Base-by-base conservation (phyloP, 1,139 yeast species). In the Candida tetrigidarum region DNA sequence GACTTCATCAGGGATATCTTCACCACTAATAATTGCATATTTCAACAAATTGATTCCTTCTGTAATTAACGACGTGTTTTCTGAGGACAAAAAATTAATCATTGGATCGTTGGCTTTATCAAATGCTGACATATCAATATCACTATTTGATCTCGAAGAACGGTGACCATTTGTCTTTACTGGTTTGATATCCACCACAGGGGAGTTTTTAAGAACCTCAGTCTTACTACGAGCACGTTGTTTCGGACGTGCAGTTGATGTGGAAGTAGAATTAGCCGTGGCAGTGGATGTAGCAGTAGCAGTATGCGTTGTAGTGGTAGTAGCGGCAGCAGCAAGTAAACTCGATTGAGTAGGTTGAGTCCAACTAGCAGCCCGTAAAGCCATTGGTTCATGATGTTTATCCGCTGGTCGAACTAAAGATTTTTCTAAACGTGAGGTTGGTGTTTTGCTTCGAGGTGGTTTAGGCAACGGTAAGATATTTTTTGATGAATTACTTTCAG, bases 31-130 rank as follows among this genome's bases (percentile, higher is more conserved):
- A 4, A 74, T 63, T 2, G 79, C 78, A 54, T 64, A 69, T 37
- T 64, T 68, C 34, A 74, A 60, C 19, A 72, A 55, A 42, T 60
- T 62, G 2, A 74, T 57, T 1, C 79, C 80, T 51, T 71, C 77
- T 2, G 47, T 53, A 4, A 66, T 54, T 32, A 62, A 49, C 9
- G 59, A 63, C 3, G 58, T 56, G 42, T 64, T 62, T 10, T 60
- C 50, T 1, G 76, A 69, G 0, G 69, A 60, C 36, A 72, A 58
- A 42, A 69, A 70, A 41, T 63, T 64, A 30, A 69, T 48, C 15
- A 72, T 69, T 3, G 75, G 74, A 44, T 71, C 77, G 8, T 54
- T 53, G 28, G 61, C 62, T 29, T 58, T 54, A 46, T 66, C 67
- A 29, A 47, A 40, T 18, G 44, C 29, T 15, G 44, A 22, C 11